Percentiles rank a stretch among this genome's conserved stretches.
These are phyloP conservation scores for Misopates orontium DNA, from an alignment of 257 asterid species.

Conservation along the genomic window DNA sequence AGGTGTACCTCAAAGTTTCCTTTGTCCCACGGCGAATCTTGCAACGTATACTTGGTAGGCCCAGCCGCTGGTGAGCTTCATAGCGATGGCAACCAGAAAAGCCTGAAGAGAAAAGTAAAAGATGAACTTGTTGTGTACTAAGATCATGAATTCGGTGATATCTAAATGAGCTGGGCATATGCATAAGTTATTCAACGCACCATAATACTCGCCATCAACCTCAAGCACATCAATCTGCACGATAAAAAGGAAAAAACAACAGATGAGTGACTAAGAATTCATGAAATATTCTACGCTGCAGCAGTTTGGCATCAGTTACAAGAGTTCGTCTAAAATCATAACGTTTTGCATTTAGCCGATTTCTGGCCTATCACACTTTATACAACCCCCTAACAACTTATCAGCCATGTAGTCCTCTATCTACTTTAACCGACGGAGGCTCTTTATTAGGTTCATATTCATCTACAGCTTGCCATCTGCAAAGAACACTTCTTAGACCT, in stretches of 20 bases:
- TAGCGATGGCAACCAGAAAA: slow-evolving; percentile 96
- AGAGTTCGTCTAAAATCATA: no score
- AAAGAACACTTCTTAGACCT: no score
- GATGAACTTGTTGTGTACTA: background rate
- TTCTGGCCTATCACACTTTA: no score
- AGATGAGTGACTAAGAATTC: background rate
- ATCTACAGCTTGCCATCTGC: no score
- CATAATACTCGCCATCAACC: slow-evolving; percentile 87
- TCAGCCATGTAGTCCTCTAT: no score
- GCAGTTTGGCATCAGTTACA: background rate
- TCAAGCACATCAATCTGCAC: slow-evolving; percentile 97
- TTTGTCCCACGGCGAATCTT: slow-evolving; percentile 92
- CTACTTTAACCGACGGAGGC: no score
- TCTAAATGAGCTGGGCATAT: background rate
- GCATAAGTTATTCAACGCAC: slow-evolving; percentile 35
- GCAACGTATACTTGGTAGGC: slow-evolving; percentile 88
- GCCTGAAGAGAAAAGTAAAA: slow-evolving; percentile 43
- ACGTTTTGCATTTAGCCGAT: no score
- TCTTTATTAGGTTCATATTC: no score
- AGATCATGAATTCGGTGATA: background rate
- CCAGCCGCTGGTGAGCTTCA: slow-evolving; percentile 92
- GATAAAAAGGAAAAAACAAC: background rate
- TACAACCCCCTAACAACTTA: no score
- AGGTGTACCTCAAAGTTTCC: slow-evolving; percentile 74
- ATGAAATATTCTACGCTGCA: background rate